Conservation (phyloP, 2,329 filamentous ascomycete species). For the Clathrospora elynae region DNA sequence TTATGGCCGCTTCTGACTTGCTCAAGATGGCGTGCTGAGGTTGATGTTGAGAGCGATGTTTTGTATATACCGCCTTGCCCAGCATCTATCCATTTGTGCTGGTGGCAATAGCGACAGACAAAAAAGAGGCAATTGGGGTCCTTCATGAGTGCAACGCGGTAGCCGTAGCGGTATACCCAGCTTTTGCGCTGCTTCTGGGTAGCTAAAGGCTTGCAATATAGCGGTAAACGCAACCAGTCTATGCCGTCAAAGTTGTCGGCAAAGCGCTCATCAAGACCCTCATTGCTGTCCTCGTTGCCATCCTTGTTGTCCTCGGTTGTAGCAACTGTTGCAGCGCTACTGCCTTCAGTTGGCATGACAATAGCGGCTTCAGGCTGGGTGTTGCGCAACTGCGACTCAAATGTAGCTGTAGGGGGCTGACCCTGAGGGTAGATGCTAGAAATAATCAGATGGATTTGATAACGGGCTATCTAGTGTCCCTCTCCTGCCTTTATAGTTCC, state of each 20-base stretch:
- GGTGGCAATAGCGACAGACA: constrained; percentile 6
- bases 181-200: constrained; percentile 2
- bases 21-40: constrained; percentile 3
- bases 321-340: constrained; percentile 3
- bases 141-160: constrained; percentile 5
- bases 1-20: constrained; percentile 1
- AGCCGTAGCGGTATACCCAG: constrained; percentile 4
- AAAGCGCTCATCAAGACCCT: constrained; percentile 5
- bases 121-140: constrained; percentile 3
- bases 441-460: too few species aligned
- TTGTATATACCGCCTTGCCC: neutral
- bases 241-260: constrained; percentile 7
- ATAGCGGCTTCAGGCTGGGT: constrained; percentile 1
- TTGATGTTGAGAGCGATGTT: constrained; percentile 3
- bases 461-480: too few species aligned
- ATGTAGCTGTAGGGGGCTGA: too few species aligned
- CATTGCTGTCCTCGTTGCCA: neutral
- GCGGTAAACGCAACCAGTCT: constrained; percentile 2
- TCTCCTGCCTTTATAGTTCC: too few species aligned
- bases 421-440: too few species aligned
- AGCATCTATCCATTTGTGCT: constrained; percentile 5
- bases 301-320: neutral
- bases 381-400: constrained; percentile 5
- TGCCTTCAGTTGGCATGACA: constrained; percentile 2
- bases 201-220: constrained; percentile 4